Conservation (phyloP, 495 filamentous ascomycete genomes). For the Amniculicola lignicola region DNA sequence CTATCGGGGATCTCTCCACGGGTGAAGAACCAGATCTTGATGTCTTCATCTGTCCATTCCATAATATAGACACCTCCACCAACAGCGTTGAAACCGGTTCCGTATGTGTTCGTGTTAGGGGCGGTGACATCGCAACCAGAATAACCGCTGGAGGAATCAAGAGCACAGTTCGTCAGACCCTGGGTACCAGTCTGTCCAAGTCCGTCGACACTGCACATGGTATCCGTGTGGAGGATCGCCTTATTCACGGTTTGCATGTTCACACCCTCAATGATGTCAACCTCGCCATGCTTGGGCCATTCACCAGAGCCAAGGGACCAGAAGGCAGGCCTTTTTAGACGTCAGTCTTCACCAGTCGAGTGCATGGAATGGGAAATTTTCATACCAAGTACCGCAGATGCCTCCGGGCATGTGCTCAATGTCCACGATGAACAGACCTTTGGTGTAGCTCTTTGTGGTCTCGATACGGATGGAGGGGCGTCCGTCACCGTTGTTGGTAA, state of each 20-base stretch:
- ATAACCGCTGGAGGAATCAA: slow-evolving; percentile 6
- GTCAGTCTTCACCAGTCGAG: not conserved
- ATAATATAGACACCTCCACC: slow-evolving; percentile 75
- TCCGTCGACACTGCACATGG: slow-evolving; percentile 57
- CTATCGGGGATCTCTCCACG: slow-evolving; percentile 57
- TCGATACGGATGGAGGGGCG: slow-evolving; percentile 39
- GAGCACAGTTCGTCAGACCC: slow-evolving; percentile 51
- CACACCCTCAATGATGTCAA: slow-evolving; percentile 58
- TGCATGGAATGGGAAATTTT: not conserved
- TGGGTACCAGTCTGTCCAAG: slow-evolving; percentile 50
- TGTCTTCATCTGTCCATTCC: slow-evolving; percentile 66
- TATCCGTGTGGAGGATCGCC: slow-evolving; percentile 72
- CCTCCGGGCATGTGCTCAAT: slow-evolving; percentile 41
- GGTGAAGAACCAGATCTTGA: slow-evolving; percentile 79
- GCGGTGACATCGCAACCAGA: slow-evolving; percentile 25
- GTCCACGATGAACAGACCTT: slow-evolving; percentile 42
- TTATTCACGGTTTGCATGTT: slow-evolving; percentile 61
- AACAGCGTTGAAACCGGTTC: slow-evolving; percentile 27
- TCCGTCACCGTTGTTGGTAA: slow-evolving; percentile 24
- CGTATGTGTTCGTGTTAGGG: slow-evolving; percentile 10
- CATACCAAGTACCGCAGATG: slow-evolving; percentile 37
- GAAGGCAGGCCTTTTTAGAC: slow-evolving; percentile 38
- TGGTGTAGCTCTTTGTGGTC: slow-evolving; percentile 34
- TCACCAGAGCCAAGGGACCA: slow-evolving; percentile 67
- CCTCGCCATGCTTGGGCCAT: slow-evolving; percentile 79